Evolutionary conservation across 1,284 basidiomycete genomes (phyloP).

Genomic region (Ceratobasidium sp.): DNA sequence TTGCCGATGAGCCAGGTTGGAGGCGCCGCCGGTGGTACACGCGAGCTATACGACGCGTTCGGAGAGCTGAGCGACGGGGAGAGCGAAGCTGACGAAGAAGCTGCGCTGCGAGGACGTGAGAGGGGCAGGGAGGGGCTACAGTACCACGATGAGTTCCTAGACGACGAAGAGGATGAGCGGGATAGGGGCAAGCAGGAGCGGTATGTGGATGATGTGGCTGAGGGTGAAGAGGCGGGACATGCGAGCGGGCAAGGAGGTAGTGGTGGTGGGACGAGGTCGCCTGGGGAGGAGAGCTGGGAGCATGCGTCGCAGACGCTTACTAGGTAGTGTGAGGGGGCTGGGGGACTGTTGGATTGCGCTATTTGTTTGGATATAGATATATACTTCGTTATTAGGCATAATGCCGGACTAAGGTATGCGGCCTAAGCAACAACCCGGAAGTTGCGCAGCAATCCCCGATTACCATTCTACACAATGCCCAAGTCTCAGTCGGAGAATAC

Average conservation of each 20-base stretch:
- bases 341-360: not conserved
- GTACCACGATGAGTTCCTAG: conserved; percentile 54
- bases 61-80: conserved; percentile 80
- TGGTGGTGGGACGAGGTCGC: conserved; percentile 25
- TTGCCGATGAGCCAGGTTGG: conserved; percentile 78
- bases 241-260: conserved; percentile 35
- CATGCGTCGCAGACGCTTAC: conserved; percentile 66
- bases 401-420: no score
- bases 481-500: no score
- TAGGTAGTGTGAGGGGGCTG: conserved; percentile 12
- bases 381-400: not conserved
- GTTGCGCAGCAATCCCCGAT: no score
- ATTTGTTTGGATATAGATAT: conserved; percentile 2
- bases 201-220: conserved; percentile 53
- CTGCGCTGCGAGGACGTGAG: conserved; percentile 37
- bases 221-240: conserved; percentile 15
- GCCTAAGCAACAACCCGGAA: no score
- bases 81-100: conserved; percentile 50
- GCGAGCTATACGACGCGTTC: conserved; percentile 93
- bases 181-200: conserved; percentile 73
- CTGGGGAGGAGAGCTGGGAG: conserved; percentile 66
- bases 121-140: conserved; percentile 38
- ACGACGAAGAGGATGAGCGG: conserved; percentile 63
- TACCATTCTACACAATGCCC: no score
- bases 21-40: conserved; percentile 66